phyloP scores from a whole-genome alignment of 1,284 basidiomycete species.

The Ustilago curta region DNA sequence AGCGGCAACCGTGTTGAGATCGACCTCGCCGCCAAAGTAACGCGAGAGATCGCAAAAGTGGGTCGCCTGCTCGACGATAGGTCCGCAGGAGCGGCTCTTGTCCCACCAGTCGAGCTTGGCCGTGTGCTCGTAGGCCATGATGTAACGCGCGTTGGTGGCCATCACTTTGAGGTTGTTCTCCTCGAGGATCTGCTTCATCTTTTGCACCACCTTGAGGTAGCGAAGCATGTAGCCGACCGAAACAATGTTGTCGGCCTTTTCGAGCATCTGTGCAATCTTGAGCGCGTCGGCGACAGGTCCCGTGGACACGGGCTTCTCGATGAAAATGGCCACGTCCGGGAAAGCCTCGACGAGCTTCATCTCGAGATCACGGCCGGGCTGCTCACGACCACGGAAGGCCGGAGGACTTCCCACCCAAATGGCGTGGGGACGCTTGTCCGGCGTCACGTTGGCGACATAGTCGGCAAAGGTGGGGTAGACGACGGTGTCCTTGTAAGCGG shows the following conservation, averaged over 20 bases:
- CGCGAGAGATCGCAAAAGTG: conserved; percentile 82
- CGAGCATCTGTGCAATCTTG: conserved; percentile 67
- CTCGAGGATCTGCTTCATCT: conserved; percentile 93
- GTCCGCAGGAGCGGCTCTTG: conserved; percentile 89
- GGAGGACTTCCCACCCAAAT: conserved; percentile 93
- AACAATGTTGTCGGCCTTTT: conserved; percentile 75
- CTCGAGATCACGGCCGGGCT: conserved; percentile 84
- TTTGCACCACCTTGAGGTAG: conserved; percentile 80
- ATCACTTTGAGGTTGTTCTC: conserved; percentile 97
- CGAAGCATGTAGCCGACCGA: conserved; percentile 82
- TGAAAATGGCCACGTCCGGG: conserved; percentile 79
- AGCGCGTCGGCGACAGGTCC: conserved; percentile 75
- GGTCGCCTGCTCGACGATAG: conserved; percentile 95
- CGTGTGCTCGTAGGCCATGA: conserved; percentile 81
- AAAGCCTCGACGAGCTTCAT: conserved; percentile 88
- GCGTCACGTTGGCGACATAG: conserved; percentile 78
- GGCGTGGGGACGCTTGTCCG: conserved; percentile 73
- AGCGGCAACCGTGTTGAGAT: conserved; percentile 80
- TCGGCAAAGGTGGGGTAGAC: conserved; percentile 90
- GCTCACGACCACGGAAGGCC: conserved; percentile 78
- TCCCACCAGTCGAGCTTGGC: conserved; percentile 96
- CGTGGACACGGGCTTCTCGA: conserved; percentile 94
- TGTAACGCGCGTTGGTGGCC: conserved; percentile 94
- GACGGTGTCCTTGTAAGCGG: conserved; percentile 90
- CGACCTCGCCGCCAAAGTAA: conserved; percentile 98